Percentiles rank a stretch among this genome's conserved stretches.
Evolutionary conservation across 1,284 basidiomycete genomes (phyloP).

Genomic region (Puccinia coronata): DNA sequence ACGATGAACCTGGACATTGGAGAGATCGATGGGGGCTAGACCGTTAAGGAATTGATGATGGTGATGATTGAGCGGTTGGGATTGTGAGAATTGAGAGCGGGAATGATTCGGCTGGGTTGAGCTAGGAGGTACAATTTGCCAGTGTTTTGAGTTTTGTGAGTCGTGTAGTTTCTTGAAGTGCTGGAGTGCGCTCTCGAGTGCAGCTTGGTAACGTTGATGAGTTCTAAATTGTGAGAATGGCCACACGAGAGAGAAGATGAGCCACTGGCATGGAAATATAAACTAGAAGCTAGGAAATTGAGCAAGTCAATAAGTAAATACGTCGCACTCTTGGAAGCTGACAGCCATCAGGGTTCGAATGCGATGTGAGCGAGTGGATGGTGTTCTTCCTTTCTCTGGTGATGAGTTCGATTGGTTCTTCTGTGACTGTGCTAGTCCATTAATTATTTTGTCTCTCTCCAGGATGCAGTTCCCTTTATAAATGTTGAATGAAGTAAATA

Average conservation of each 20-base stretch:
- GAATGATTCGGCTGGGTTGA: slow-evolving; percentile 53
- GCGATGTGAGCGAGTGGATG: neutral
- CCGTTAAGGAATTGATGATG: slow-evolving; percentile 51
- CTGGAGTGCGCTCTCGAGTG: slow-evolving; percentile 49
- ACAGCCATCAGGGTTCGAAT: neutral
- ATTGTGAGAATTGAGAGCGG: slow-evolving; percentile 53
- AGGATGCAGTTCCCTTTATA: too few relatives aligned
- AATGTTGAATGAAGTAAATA: too few relatives aligned
- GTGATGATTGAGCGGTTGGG: neutral
- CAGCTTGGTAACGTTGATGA: slow-evolving; percentile 50
- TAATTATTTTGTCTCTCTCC: too few relatives aligned
- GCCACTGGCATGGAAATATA: neutral
- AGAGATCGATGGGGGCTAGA: slow-evolving; percentile 57
- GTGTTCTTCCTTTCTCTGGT: neutral
- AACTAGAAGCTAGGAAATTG: neutral
- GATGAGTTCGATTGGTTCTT: neutral
- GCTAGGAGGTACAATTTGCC: slow-evolving; percentile 60
- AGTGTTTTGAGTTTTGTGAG: slow-evolving; percentile 58
- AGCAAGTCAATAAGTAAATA: neutral
- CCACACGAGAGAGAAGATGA: neutral
- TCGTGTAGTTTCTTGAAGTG: slow-evolving; percentile 56
- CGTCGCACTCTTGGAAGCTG: slow-evolving; percentile 24
- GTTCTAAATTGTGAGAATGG: slow-evolving; percentile 45
- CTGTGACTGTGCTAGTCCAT: too few relatives aligned
- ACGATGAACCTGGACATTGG: slow-evolving; percentile 61